Evolutionary conservation across 2,329 filamentous ascomycete genomes (phyloP), one percentile per base, ranked within the genome.

Genomic region (Diplocarpon mali): DNA sequence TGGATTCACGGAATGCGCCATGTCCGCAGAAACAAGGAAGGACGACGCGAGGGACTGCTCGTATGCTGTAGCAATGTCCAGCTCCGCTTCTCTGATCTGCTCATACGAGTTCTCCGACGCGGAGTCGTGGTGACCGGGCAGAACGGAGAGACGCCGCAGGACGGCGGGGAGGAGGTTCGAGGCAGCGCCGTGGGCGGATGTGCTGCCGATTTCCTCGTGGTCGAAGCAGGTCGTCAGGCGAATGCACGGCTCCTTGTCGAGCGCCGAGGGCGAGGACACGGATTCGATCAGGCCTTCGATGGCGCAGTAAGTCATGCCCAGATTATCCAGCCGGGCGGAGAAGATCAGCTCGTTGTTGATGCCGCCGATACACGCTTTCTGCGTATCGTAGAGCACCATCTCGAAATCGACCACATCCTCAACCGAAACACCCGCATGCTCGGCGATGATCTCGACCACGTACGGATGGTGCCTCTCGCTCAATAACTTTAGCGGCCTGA

Each of bases 1-100:
- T 46, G 92, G 92, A 65, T 98, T 87, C 12, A 98, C 81, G 5
- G 84, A 84, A 69, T 98, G 92, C 1, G 92, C 89, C 92, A 98
- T 96, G 63, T 98, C 92, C 42, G 92, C 92, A 5, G 87, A 95
- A 51, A 98, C 74, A 47, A 98, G 78, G 73, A 98, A 95, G 1
- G 88, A 95, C 24, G 83, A 84, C 5, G 88, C 77, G 42, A 95
- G 74, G 1, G 86, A 92, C 70, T 96, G 90, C 67, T 98, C 92
- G 62, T 88, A 95, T 29, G 88, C 87, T 1, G 89, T 95, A 6
- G 78, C 69, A 12, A 82, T 67, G 53, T 84, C 80, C 16, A 69
- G 67, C 11, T 82, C 78, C 15, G 66, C 65, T 47, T 75, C 71
- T 30, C 68, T 65, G n/a, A 67, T 48, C 45, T 69, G 65, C 53